Evolutionary conservation across 164 flowering plant genomes (phyloP).

Genomic region (Sedum album): DNA sequence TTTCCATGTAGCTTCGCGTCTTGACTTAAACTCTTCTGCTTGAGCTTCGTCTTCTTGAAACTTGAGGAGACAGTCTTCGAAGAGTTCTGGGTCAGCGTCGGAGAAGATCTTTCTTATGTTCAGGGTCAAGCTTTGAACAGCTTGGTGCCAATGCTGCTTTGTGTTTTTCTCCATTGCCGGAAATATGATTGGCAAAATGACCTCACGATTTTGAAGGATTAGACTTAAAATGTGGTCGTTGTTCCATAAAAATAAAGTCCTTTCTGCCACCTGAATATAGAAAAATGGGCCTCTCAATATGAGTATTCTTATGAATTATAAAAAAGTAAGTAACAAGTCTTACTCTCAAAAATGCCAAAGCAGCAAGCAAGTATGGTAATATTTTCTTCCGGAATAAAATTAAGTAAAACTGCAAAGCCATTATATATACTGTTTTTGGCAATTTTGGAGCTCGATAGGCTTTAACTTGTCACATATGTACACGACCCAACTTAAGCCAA

Average conservation of each 20-base stretch:
- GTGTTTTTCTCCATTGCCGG: conserved; percentile 70
- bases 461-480: too few species aligned
- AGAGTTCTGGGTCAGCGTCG: conserved; percentile 60
- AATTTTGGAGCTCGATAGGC: too few species aligned
- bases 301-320: background rate
- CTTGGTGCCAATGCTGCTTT: conserved; percentile 65
- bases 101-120: conserved; percentile 64
- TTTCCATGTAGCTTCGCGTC: conserved; percentile 54
- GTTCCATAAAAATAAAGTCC: conserved; percentile 69
- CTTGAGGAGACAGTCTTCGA: conserved; percentile 50
- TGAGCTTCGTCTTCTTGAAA: conserved; percentile 55
- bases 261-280: conserved; percentile 56
- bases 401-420: too few species aligned
- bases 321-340: background rate
- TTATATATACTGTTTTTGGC: background rate
- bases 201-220: conserved; percentile 50
- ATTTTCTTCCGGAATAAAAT: too few species aligned
- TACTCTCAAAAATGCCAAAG: too few species aligned
- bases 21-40: conserved; percentile 33
- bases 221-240: conserved; percentile 62
- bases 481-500: too few species aligned
- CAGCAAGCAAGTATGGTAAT: too few species aligned
- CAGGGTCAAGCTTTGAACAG: conserved; percentile 56
- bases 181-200: conserved; percentile 62
- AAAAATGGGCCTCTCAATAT: background rate